These are phyloP conservation scores for Pythium folliculosum DNA, from an alignment of 352 stramenopile species.

Conservation along the genomic window DNA sequence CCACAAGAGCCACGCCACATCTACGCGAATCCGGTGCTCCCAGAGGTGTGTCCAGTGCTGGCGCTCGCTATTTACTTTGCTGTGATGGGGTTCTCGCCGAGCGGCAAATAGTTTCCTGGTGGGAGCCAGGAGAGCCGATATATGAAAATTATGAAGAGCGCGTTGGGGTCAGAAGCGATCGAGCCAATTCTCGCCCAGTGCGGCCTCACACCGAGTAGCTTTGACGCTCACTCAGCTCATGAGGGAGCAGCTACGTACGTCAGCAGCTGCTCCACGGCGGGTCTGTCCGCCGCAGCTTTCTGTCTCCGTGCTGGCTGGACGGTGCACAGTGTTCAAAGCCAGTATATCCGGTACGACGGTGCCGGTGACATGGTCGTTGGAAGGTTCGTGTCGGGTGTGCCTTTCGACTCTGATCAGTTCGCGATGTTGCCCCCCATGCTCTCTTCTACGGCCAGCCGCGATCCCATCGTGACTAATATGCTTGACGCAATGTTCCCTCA, in stretches of 20 bases:
- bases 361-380: constrained; percentile 32
- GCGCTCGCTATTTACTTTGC: constrained; percentile 25
- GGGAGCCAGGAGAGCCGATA: too few relatives aligned
- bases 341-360: constrained; percentile 31
- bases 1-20: constrained; percentile 26
- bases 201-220: constrained; percentile 10
- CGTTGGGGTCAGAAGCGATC: too few relatives aligned
- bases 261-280: constrained; percentile 23
- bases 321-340: constrained; percentile 28
- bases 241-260: constrained; percentile 30
- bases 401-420: too few relatives aligned
- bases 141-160: too few relatives aligned
- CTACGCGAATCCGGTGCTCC: constrained; percentile 32
- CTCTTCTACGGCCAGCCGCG: too few relatives aligned
- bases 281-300: constrained; percentile 25
- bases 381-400: constrained; percentile 26
- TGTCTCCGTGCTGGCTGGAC: constrained; percentile 30
- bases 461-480: too few relatives aligned
- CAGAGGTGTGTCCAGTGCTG: constrained; percentile 28
- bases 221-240: constrained; percentile 29
- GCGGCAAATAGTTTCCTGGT: too few relatives aligned
- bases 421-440: too few relatives aligned
- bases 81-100: constrained; percentile 16
- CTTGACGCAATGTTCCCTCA: too few relatives aligned
- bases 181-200: too few relatives aligned